Evolutionary conservation across 1,284 basidiomycete species (phyloP).

Genomic region (Malassezia globosa): DNA sequence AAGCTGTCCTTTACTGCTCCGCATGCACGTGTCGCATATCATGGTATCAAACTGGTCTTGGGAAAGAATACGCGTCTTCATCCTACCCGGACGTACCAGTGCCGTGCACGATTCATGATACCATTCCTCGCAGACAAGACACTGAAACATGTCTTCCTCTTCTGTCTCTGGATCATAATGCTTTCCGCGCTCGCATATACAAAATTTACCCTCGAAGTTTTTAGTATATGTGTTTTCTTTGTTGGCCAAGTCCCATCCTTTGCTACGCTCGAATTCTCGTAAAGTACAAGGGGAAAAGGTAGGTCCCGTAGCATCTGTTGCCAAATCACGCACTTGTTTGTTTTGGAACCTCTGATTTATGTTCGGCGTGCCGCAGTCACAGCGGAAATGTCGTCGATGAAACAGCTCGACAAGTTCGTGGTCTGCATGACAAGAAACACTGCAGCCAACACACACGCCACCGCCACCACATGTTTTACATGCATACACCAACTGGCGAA

Average conservation of each 20-base stretch:
- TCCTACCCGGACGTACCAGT: constrained; percentile 13
- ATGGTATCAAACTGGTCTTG: constrained; percentile 36
- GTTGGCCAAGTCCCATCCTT: constrained; percentile 31
- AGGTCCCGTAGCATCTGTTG: background rate
- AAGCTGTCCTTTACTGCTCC: constrained; percentile 18
- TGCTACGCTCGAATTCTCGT: constrained; percentile 16
- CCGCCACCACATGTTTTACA: constrained; percentile 43
- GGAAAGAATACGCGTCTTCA: constrained; percentile 22
- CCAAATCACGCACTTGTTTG: constrained; percentile 1
- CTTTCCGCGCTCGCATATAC: constrained; percentile 44
- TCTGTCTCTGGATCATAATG: constrained; percentile 48
- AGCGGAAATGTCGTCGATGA: constrained; percentile 42
- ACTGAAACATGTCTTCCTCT: constrained; percentile 48
- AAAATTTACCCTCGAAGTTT: constrained; percentile 48
- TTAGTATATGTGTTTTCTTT: constrained; percentile 41
- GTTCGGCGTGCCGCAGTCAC: constrained; percentile 43
- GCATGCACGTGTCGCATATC: constrained; percentile 40
- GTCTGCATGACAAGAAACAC: constrained; percentile 47
- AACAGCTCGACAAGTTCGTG: constrained; percentile 47
- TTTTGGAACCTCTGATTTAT: too few relatives aligned
- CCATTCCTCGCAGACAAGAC: constrained; percentile 49
- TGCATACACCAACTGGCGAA: constrained; percentile 47
- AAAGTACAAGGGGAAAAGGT: constrained; percentile 31
- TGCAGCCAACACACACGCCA: constrained; percentile 49
- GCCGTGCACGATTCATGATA: constrained; percentile 46